phyloP scores from a whole-genome alignment of 2,329 filamentous ascomycete genomes.

The Hypomyces rosellus region DNA sequence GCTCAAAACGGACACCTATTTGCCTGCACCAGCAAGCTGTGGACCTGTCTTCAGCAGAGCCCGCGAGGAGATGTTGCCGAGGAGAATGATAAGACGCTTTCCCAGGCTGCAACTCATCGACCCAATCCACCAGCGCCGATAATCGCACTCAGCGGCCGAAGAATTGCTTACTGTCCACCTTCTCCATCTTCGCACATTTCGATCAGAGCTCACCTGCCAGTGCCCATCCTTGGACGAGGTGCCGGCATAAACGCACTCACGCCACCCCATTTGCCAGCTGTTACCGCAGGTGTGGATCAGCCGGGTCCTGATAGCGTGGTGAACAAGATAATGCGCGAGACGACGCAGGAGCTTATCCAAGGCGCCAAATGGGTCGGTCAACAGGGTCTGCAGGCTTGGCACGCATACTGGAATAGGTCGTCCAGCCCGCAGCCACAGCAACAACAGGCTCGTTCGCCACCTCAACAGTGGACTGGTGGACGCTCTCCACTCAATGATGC shows the following conservation, averaged over 20 bases:
- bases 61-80: slow-evolving; percentile 41
- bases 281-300: slow-evolving; percentile 65
- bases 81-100: slow-evolving; percentile 37
- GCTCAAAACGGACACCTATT: slow-evolving; percentile 41
- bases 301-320: slow-evolving; percentile 64
- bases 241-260: slow-evolving; percentile 33
- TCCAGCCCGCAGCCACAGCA: slow-evolving; percentile 35
- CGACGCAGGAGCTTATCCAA: slow-evolving; percentile 71
- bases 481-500: slow-evolving; percentile 42
- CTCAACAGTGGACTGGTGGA: slow-evolving; percentile 42
- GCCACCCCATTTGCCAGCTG: slow-evolving; percentile 23
- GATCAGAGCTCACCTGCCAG: slow-evolving; percentile 58
- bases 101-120: slow-evolving; percentile 31
- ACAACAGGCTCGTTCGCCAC: slow-evolving; percentile 38
- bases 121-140: slow-evolving; percentile 54
- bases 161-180: slow-evolving; percentile 72
- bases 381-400: slow-evolving; percentile 70
- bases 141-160: slow-evolving; percentile 62
- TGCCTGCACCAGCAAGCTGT: slow-evolving; percentile 78
- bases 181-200: slow-evolving; percentile 64
- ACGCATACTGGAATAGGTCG: slow-evolving; percentile 68
- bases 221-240: slow-evolving; percentile 48
- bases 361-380: slow-evolving; percentile 71
- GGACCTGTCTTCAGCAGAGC: slow-evolving; percentile 73
- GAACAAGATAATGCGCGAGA: slow-evolving; percentile 72